phyloP scores from a whole-genome alignment of 805 yeast species.

The Candida dajiaensis region DNA sequence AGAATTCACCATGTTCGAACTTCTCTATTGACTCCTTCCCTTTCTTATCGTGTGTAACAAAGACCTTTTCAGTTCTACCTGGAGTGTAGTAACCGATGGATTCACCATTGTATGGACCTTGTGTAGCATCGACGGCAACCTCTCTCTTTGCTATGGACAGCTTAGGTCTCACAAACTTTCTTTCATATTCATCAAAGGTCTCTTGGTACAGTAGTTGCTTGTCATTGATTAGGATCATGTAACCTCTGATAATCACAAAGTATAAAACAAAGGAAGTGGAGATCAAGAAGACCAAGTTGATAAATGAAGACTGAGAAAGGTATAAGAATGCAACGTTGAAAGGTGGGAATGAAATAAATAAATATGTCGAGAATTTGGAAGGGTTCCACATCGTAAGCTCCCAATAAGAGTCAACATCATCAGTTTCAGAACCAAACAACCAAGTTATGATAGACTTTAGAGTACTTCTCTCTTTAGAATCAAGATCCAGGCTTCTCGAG shows the following conservation, averaged over 20 bases:
- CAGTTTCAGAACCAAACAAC: slow-evolving; percentile 3
- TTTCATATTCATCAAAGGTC: slow-evolving; percentile 54
- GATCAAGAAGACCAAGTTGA: slow-evolving; percentile 29
- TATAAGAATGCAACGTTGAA: slow-evolving; percentile 40
- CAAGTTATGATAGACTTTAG: background rate
- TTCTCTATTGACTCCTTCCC: slow-evolving; percentile 27
- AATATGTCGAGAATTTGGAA: slow-evolving; percentile 44
- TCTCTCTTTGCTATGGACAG: slow-evolving; percentile 48
- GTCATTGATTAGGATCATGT: slow-evolving; percentile 45
- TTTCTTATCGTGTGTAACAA: slow-evolving; percentile 43
- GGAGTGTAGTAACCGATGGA: slow-evolving; percentile 27
- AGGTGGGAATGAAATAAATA: slow-evolving; percentile 57
- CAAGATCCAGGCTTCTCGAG: background rate
- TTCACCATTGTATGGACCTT: slow-evolving; percentile 23
- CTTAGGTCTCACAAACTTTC: slow-evolving; percentile 57
- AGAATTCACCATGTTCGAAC: slow-evolving; percentile 27
- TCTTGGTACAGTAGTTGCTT: slow-evolving; percentile 56
- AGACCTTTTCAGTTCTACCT: slow-evolving; percentile 31
- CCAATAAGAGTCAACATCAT: slow-evolving; percentile 36
- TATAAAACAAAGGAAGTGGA: slow-evolving; percentile 34
- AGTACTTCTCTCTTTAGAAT: slow-evolving; percentile 1
- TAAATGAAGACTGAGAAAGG: slow-evolving; percentile 31
- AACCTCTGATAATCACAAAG: slow-evolving; percentile 36
- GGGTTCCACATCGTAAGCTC: slow-evolving; percentile 65
- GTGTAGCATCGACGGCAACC: slow-evolving; percentile 55